Conservation (phyloP, 108 stramenopile genomes). For the Cylindrotheca fusiformis region DNA sequence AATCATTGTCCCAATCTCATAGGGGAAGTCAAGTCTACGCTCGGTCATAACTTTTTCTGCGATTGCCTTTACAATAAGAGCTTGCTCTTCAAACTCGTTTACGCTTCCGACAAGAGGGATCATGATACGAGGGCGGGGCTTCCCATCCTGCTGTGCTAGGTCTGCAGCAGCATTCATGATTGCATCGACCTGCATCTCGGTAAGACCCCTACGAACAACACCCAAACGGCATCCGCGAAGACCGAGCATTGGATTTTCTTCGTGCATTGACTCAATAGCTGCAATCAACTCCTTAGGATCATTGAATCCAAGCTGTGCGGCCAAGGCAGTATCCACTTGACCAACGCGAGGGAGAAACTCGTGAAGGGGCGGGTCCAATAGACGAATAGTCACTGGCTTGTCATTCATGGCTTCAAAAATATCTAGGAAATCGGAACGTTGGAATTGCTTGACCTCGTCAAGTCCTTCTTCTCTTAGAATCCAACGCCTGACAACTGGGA, state of each 20-base stretch:
- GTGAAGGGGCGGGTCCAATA: slow-evolving; percentile 86
- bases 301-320: slow-evolving; percentile 50
- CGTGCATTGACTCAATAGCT: slow-evolving; percentile 62
- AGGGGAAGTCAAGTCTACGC: slow-evolving; percentile 44
- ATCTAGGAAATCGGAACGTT: too few species aligned
- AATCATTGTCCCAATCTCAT: slow-evolving; percentile 89
- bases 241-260: slow-evolving; percentile 85
- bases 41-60: slow-evolving; percentile 51
- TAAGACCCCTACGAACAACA: slow-evolving; percentile 60
- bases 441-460: slow-evolving; percentile 55
- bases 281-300: slow-evolving; percentile 42
- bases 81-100: slow-evolving; percentile 59
- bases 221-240: slow-evolving; percentile 79
- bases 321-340: slow-evolving; percentile 50
- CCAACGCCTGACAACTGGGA: slow-evolving; percentile 74
- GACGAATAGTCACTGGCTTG: slow-evolving; percentile 73
- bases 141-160: slow-evolving; percentile 39
- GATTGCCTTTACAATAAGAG: slow-evolving; percentile 47
- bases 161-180: slow-evolving; percentile 69
- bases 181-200: slow-evolving; percentile 77
- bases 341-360: slow-evolving; percentile 72
- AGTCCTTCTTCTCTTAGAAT: slow-evolving; percentile 70
- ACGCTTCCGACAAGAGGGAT: slow-evolving; percentile 60
- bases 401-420: slow-evolving; percentile 73
- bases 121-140: slow-evolving; percentile 68